Evolutionary conservation across 2,329 filamentous ascomycete genomes (phyloP).

Genomic region (Alternaria angustiovoidea): DNA sequence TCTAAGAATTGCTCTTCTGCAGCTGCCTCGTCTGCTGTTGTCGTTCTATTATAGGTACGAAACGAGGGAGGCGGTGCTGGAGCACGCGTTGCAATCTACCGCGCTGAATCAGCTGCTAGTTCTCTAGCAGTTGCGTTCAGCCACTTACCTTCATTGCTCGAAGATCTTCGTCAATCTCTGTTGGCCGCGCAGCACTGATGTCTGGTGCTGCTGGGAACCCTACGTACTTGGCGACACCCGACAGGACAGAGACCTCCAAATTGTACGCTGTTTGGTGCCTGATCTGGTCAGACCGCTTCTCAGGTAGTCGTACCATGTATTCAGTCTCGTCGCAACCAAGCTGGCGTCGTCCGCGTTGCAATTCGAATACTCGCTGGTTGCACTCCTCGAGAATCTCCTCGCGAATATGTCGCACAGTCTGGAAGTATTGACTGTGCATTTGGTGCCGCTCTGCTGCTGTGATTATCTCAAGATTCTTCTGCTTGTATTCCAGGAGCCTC

Average conservation of each 20-base stretch:
- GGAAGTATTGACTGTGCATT: constrained; percentile 89
- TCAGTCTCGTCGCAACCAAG: constrained; percentile 80
- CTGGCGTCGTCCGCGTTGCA: constrained; percentile 86
- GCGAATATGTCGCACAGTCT: constrained; percentile 81
- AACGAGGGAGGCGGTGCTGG: constrained; percentile 42
- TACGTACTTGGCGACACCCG: constrained; percentile 91
- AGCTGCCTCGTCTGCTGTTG: constrained; percentile 61
- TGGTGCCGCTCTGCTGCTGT: constrained; percentile 85
- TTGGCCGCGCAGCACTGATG: constrained; percentile 73
- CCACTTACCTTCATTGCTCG: constrained; percentile 83
- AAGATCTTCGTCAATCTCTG: constrained; percentile 85
- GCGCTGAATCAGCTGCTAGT: constrained; percentile 33
- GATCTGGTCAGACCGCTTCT: constrained; percentile 78
- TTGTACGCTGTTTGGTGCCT: constrained; percentile 91
- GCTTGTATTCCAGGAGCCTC: constrained; percentile 75
- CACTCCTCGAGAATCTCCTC: constrained; percentile 81
- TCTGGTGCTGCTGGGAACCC: constrained; percentile 96
- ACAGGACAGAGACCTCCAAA: constrained; percentile 88
- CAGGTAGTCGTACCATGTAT: constrained; percentile 82
- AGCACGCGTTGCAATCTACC: constrained; percentile 47
- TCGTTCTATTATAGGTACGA: constrained; percentile 46
- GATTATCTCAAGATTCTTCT: constrained; percentile 72
- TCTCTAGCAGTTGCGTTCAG: constrained; percentile 20
- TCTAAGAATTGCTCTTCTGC: constrained; percentile 88
- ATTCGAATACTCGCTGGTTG: constrained; percentile 89